Evolutionary conservation across 116 monocot genomes (phyloP).

Genomic region (Thalassia testudinum): DNA sequence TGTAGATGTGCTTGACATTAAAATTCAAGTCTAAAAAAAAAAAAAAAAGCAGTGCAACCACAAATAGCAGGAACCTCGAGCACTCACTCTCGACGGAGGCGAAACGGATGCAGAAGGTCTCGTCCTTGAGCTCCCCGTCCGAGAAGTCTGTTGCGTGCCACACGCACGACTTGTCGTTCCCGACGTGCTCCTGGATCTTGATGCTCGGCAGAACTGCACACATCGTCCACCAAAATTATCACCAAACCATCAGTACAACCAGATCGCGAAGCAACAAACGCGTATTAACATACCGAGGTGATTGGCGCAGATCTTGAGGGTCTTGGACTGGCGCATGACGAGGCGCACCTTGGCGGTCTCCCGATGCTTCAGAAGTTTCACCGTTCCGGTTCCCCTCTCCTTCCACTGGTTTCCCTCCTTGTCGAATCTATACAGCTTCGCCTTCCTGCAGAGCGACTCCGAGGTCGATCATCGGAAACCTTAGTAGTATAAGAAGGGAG

Average conservation of each 20-base stretch:
- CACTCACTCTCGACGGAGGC: constrained; percentile 81
- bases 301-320: constrained; percentile 83
- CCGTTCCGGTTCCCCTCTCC: constrained; percentile 62
- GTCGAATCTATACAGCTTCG: constrained; percentile 72
- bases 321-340: constrained; percentile 72
- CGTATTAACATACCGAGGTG: constrained; percentile 28
- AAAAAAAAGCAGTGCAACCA: no score
- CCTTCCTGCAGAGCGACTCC: constrained; percentile 19
- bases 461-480: neutral
- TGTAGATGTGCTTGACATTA: no score
- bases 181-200: constrained; percentile 83
- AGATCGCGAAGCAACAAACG: no score
- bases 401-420: constrained; percentile 83
- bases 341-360: constrained; percentile 49
- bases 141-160: constrained; percentile 95
- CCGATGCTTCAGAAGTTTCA: constrained; percentile 65
- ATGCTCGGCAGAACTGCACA: constrained; percentile 47
- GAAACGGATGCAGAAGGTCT: constrained; percentile 89
- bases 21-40: no score
- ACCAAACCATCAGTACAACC: no score
- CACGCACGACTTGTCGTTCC: constrained; percentile 91
- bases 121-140: constrained; percentile 89
- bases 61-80: no score
- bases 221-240: neutral
- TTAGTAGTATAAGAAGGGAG: neutral